A percentile compares a stretch with the other conserved stretches of the same genome.
These are phyloP conservation scores for Myriangium duriaei DNA, from an alignment of 2,329 filamentous ascomycete species.

Conservation along the genomic window DNA sequence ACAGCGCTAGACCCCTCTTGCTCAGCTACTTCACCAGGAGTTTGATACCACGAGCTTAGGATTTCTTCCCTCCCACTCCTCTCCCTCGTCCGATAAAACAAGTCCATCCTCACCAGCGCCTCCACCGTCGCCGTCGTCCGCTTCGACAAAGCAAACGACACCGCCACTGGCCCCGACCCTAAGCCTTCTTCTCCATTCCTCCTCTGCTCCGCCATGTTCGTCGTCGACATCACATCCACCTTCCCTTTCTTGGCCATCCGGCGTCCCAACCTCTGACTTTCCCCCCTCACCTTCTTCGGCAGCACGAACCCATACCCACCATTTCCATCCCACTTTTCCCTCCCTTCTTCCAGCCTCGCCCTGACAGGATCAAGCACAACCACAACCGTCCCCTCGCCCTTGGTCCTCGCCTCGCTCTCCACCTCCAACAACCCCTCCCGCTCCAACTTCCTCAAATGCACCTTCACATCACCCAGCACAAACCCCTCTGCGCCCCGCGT, in stretches of 20 bases:
- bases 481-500: not conserved
- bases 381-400: not conserved
- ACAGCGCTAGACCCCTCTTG: too few relatives aligned
- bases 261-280: not conserved
- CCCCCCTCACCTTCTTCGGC: not conserved
- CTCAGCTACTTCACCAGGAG: too few relatives aligned
- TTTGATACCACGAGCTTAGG: too few relatives aligned
- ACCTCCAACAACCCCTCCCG: not conserved
- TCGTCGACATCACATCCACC: not conserved
- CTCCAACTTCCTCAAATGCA: not conserved
- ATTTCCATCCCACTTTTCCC: too few relatives aligned
- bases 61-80: conserved; percentile 2
- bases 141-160: not conserved
- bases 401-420: not conserved
- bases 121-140: not conserved
- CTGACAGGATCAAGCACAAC: not conserved
- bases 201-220: not conserved
- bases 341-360: not conserved
- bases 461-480: not conserved
- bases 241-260: not conserved
- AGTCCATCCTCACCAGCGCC: conserved; percentile 2
- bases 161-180: not conserved
- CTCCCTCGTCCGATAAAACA: conserved; percentile 1
- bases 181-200: not conserved
- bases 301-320: not conserved